phyloP scores from a whole-genome alignment of 331 rosid species.

The Phaseolus coccineus region DNA sequence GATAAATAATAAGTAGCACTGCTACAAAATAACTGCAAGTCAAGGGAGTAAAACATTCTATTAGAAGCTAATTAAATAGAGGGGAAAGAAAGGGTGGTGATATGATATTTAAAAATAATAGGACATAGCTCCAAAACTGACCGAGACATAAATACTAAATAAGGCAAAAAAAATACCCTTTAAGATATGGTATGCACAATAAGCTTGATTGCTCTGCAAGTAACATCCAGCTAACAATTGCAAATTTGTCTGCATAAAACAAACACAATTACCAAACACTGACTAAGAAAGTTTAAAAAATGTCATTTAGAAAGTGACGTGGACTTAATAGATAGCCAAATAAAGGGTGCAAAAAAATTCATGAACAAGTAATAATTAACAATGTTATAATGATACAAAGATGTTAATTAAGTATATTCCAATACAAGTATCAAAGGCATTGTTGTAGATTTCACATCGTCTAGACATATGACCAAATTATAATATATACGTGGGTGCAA shows the following conservation, averaged over 20 bases:
- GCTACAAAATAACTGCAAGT: conserved; percentile 12
- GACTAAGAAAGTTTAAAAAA: conserved; percentile 9
- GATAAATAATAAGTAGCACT: conserved; percentile 16
- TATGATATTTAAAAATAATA: conserved; percentile 12
- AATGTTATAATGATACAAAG: neutral
- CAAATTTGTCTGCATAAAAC: conserved; percentile 48
- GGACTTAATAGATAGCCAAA: neutral
- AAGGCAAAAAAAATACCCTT: conserved; percentile 47
- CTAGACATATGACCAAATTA: too few species aligned
- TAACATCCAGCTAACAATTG: conserved; percentile 58
- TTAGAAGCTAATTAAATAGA: conserved; percentile 31
- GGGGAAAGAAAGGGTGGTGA: neutral
- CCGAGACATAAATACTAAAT: conserved; percentile 20
- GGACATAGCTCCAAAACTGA: conserved; percentile 8
- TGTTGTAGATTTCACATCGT: too few species aligned
- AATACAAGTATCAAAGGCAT: neutral
- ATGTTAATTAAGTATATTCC: neutral
- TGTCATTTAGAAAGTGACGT: conserved; percentile 19
- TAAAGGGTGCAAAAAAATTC: conserved; percentile 31
- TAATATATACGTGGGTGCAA: too few species aligned
- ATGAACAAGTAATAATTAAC: conserved; percentile 30
- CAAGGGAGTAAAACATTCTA: conserved; percentile 5
- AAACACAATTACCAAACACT: conserved; percentile 24
- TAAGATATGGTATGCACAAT: conserved; percentile 58
- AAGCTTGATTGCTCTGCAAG: conserved; percentile 56